Evolutionary conservation across 2,329 filamentous ascomycete species (phyloP).

Genomic region (Chaetothyriales sp.): DNA sequence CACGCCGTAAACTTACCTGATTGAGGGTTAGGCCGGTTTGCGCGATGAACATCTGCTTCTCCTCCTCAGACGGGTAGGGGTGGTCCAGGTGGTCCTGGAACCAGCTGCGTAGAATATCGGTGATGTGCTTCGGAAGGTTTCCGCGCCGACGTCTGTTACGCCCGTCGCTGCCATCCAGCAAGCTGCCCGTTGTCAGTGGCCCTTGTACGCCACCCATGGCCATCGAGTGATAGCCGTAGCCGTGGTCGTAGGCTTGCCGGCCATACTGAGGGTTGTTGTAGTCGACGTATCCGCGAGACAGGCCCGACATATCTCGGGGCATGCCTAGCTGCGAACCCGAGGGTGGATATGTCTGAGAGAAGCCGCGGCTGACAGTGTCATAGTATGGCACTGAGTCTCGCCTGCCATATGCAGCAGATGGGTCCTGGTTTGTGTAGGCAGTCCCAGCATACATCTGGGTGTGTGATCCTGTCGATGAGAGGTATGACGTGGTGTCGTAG

Average conservation of each 20-base stretch:
- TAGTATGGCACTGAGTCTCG: not conserved
- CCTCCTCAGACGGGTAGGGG: conserved; percentile 75
- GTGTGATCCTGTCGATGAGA: not conserved
- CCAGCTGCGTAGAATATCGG: conserved; percentile 66
- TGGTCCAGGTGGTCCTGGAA: conserved; percentile 62
- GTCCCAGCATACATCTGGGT: not conserved
- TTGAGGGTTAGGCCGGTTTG: conserved; percentile 66
- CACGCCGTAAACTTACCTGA: conserved; percentile 24
- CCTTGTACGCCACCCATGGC: not conserved
- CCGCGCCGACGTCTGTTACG: conserved; percentile 48
- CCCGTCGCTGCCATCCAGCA: conserved; percentile 5
- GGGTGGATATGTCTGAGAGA: not conserved
- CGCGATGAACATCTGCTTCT: conserved; percentile 67
- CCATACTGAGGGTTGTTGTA: conserved; percentile 9
- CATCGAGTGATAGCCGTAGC: not conserved
- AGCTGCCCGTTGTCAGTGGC: conserved; percentile 5
- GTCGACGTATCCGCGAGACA: conserved; percentile 4
- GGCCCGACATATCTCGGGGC: conserved; percentile 6
- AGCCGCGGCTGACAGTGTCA: not conserved
- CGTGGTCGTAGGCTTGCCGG: conserved; percentile 7
- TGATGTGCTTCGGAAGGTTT: conserved; percentile 81
- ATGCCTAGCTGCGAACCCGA: conserved; percentile 2
- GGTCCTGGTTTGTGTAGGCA: not conserved
- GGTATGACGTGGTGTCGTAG: not conserved
- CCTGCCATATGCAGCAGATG: not conserved